Evolutionary conservation across 768 basidiomycete genomes (phyloP), one percentile per base, ranked within the genome.

Genomic region (Porphyrellus cyaneotinctus): DNA sequence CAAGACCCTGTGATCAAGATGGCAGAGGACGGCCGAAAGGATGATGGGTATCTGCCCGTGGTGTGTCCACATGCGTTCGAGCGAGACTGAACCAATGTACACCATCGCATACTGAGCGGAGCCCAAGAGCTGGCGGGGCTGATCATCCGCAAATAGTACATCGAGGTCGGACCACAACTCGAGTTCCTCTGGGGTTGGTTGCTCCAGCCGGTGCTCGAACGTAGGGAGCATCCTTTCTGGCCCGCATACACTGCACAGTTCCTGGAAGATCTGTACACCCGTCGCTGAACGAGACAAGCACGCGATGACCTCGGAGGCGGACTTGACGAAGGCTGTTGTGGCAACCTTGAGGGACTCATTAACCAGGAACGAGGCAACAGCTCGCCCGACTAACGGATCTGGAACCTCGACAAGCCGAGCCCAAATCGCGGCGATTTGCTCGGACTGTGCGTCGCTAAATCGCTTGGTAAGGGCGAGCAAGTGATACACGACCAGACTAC

Each of bases 71-170:
- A 81, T 82, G 28, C 85, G 80, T 57, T 88, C 85, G 26, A 91
- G 69, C 0, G 87, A 82, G 31, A 87, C 78, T 56, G 93, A 89
- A 3, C 84, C 80, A 24, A 95, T 70, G 64, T 94, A 93, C 10
- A 95, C 75, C 72, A 93, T 81, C 1, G 94, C 92, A 64, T 90
- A 90, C 64, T 95, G 93, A 14, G 90, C 91, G 0, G 89, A 83
- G 15, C 89, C 88, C 45, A 95, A 74, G 3, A 81, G 74, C 43
- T 87, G 72, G 30, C 85, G 74, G 12, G 88, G 86, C 56, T 86
- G 80, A 52, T 84, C 84, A 2, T 73, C 69, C 5, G 79, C 82
- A 65, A 89, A 93, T 35, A 91, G 65, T 11, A 82, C 79, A 58
- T 88, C 87, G 18, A 94, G 78, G 59, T 90, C 85, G 15, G 86